Evolutionary conservation across 2,329 filamentous ascomycete genomes (phyloP), one percentile per base, ranked within the genome.

Genomic region (Sclerotinia nivalis): DNA sequence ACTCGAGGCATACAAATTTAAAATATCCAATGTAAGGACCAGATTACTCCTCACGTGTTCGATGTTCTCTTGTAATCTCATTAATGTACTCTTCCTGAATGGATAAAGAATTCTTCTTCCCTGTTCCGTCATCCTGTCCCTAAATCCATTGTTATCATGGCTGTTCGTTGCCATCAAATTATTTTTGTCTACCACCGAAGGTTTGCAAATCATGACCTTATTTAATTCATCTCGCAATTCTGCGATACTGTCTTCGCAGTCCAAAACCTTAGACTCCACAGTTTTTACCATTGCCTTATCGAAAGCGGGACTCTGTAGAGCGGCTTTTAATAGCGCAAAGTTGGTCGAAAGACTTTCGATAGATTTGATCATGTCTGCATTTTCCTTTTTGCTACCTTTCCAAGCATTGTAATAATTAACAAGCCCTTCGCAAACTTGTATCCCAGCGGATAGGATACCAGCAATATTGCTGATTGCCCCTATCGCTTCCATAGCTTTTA

Each of bases 11-110:
- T 70, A 71, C 71, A 72, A 61, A 45, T 71, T 62, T 15, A 71
- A 56, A n/a, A 50, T 60, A 43, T 71, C 66, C 45, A 71, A 31
- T 13, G 71, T 67, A 31, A 72, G 28, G 25, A 50, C 65, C 25
- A 72, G 28, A 60, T 71, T 70, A 18, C n/a, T 45, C 10, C 66
- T 56, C 47, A 70, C 65, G 25, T 72, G 70, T 31, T 40, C 40
- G 25, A 71, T 47, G 54, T 59, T 71, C 55, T 59, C 71, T 52
- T 60, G 68, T 28, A 72, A 49, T n/a, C 69, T 73, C 40, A 69
- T 47, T 43, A 73, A 68, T 31, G 72, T 73, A 49, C 72, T 72
- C 12, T 72, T 70, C 60, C 72, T 34, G 28, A 73, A 73, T 20
- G 72, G 72, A 69, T 73, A 73, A 10, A 72, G 49, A 43, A 70